phyloP scores from a whole-genome alignment of 1,284 basidiomycete species.

The Trichosporon coremiiforme region DNA sequence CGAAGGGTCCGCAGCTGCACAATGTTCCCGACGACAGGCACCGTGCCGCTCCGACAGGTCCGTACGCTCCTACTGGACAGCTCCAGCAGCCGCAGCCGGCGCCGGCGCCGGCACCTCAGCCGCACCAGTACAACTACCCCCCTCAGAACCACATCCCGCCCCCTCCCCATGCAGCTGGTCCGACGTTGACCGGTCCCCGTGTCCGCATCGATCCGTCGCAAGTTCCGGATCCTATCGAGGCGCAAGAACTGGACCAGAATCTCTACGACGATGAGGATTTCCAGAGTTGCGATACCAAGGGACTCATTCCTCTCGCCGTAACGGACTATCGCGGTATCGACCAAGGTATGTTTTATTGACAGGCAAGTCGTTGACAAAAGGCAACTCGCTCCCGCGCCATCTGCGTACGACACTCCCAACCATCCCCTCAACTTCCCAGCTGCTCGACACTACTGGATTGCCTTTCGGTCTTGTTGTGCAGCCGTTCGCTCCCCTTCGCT shows the following conservation, averaged over 20 bases:
- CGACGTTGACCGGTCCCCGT: slow-evolving; percentile 66
- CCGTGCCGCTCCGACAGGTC: slow-evolving; percentile 35
- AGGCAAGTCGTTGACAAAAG: slow-evolving; percentile 47
- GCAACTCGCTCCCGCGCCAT: slow-evolving; percentile 70
- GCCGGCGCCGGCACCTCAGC: slow-evolving; percentile 23
- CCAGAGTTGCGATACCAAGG: slow-evolving; percentile 71
- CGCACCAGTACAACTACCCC: slow-evolving; percentile 32
- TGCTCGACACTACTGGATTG: slow-evolving; percentile 78
- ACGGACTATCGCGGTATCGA: slow-evolving; percentile 88
- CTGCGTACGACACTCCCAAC: slow-evolving; percentile 69
- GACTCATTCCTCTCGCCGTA: slow-evolving; percentile 77
- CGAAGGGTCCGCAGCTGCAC: slow-evolving; percentile 40
- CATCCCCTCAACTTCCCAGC: slow-evolving; percentile 76
- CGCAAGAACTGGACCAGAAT: slow-evolving; percentile 79
- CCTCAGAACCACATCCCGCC: slow-evolving; percentile 64
- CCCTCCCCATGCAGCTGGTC: slow-evolving; percentile 77
- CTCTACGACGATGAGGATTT: slow-evolving; percentile 78
- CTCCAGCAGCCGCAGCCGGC: slow-evolving; percentile 33
- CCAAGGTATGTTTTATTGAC: slow-evolving; percentile 67
- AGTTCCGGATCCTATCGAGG: slow-evolving; percentile 86
- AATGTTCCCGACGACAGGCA: slow-evolving; percentile 34
- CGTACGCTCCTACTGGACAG: slow-evolving; percentile 34
- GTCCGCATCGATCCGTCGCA: slow-evolving; percentile 86
- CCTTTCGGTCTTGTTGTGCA: slow-evolving; percentile 85
- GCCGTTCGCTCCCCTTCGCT: slow-evolving; percentile 81